A percentile compares a stretch with the other conserved stretches of the same genome.
Evolutionary conservation across 179 eudicot genomes (phyloP).

Genomic region (Heliamphora pulchella): DNA sequence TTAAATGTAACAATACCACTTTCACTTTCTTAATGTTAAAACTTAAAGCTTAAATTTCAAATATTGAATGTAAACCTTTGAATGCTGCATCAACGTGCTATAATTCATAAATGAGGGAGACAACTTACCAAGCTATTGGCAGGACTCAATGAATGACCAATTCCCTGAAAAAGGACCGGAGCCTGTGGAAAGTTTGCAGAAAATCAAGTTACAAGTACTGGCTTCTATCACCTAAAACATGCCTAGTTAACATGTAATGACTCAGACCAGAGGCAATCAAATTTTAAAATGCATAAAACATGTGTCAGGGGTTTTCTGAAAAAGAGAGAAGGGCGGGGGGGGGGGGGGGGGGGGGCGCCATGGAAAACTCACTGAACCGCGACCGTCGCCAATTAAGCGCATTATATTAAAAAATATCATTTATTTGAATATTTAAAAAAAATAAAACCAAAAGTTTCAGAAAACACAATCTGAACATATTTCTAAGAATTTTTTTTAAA

Average conservation of each 20-base stretch:
- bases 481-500: too few species aligned
- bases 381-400: too few species aligned
- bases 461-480: too few species aligned
- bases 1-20: background rate
- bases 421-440: too few species aligned
- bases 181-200: slow-evolving; percentile 41
- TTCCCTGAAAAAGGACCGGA: slow-evolving; percentile 72
- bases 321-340: background rate
- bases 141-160: slow-evolving; percentile 65
- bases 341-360: background rate
- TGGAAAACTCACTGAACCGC: background rate
- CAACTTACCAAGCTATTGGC: slow-evolving; percentile 62
- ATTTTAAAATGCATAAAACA: background rate
- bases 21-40: background rate
- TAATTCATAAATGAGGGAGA: background rate
- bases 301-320: background rate
- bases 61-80: background rate
- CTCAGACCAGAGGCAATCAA: background rate
- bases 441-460: too few species aligned
- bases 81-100: background rate
- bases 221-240: background rate
- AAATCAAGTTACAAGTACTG: background rate
- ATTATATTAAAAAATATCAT: too few species aligned
- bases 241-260: background rate
- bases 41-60: background rate